Evolutionary conservation across 2,329 filamentous ascomycete species (phyloP), one percentile per base, ranked within the genome.

Genomic region (Penicillium aurantiogriseum): DNA sequence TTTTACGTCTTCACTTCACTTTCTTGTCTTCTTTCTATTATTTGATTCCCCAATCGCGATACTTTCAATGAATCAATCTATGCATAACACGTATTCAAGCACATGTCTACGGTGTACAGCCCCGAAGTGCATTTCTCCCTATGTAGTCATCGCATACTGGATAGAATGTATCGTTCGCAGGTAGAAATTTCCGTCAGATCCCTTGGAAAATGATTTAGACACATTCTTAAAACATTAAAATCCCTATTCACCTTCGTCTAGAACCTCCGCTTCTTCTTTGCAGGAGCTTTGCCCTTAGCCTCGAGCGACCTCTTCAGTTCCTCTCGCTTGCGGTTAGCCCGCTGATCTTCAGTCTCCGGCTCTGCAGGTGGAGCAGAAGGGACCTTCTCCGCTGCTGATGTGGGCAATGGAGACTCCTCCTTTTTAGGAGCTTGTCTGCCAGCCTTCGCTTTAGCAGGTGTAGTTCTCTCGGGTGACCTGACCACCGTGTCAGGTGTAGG

Each of bases 191-290:
- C 8, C 25, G n/a, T 5, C 2, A 5, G 13, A 23, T 17, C 11
- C 2, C 27, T 31, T 46, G 27, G n/a, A 17, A 46, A 33, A 21
- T 2, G 4, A 35, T 13, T 35, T 23, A 0, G 15, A 13, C 8
- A 10, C 27, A 46, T 25, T 47, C 21, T 25, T 4, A 7, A 5
- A 47, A n/a, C 45, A 13, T n/a, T n/a, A 5, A 35, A 25, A 25
- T n/a, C 19, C 4, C 8, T 2, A 9, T 6, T 3, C 39, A 13
- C 15, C 19, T 21, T 25, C 39, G 21, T 10, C 75, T 68, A 85
- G 60, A 85, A 85, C 57, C 75, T 83, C 55, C 83, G 71, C 67
- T 81, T 85, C 76, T 85, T 87, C 76, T 82, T 86, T 19, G 69
- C 75, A 10, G 79, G 77, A 51, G 76, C 79, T 62, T 81, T 82